Evolutionary conservation across 805 yeast species (phyloP).

Genomic region (Candida alai): DNA sequence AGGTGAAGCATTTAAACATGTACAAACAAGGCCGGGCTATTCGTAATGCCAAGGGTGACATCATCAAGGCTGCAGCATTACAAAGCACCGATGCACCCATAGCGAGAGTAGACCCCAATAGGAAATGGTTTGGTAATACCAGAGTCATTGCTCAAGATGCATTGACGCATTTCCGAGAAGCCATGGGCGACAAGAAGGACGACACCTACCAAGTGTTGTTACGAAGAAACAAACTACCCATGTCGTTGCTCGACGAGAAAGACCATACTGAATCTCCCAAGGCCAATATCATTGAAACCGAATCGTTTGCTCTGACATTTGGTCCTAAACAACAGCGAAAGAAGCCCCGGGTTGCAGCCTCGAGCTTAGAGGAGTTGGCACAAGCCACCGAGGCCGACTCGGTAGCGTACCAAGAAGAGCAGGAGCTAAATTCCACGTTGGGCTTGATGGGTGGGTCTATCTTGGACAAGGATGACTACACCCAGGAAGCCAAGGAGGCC

Average conservation of each 20-base stretch:
- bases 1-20: constrained; percentile 86
- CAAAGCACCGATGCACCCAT: constrained; percentile 85
- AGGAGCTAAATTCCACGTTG: constrained; percentile 67
- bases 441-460: constrained; percentile 73
- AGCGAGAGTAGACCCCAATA: constrained; percentile 93
- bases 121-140: constrained; percentile 97
- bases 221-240: constrained; percentile 88
- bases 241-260: constrained; percentile 89
- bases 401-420: constrained; percentile 64
- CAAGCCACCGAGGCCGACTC: constrained; percentile 52
- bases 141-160: constrained; percentile 98
- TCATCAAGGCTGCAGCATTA: constrained; percentile 79
- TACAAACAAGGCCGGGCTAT: constrained; percentile 87
- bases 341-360: constrained; percentile 75
- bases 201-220: constrained; percentile 83
- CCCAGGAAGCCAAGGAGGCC: constrained; percentile 90
- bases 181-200: constrained; percentile 78
- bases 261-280: constrained; percentile 73
- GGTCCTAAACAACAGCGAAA: constrained; percentile 96
- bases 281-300: constrained; percentile 82
- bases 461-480: constrained; percentile 69
- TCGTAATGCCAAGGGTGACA: constrained; percentile 83
- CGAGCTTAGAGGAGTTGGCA: constrained; percentile 77
- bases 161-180: constrained; percentile 86
- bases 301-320: constrained; percentile 73